Base-by-base conservation (phyloP, 192 early-diverging fungal species). In the Linnemannia elongata region DNA sequence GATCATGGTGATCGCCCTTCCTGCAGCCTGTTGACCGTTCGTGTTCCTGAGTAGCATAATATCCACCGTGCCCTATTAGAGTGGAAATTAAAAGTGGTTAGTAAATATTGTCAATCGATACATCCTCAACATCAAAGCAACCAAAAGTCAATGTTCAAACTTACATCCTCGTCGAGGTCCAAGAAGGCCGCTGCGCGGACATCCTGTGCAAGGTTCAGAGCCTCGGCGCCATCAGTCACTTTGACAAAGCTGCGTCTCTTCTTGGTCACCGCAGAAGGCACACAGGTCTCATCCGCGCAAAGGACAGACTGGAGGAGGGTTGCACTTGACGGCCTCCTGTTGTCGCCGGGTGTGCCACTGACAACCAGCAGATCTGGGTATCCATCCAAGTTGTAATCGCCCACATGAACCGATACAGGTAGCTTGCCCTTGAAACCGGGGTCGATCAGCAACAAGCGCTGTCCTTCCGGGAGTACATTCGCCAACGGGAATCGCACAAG, bases 111-210 rank as follows among this genome's bases (percentile, higher is more conserved):
- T 6, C 8, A n/a, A 27, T 27, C 0, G 0, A 60, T 60, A 55
- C 1, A 54, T 22, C 22, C 0, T 20, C 54, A 7, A 27, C 12
- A 20, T 39, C 4, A 35, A 74, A 66, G 47, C 35, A 10, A 54
- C 42, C 54, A 6, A 78, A 39, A 20, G 22, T 52, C 42, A 33
- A 3, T 66, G 60, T 3, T 4, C 2, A 89, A 27, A 41, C 92
- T 90, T 90, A 97, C 97, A 80, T 97, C 95, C 55, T 98, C 96
- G 89, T 96, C 96, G 74, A 98, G 90, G 82, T 99, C 98, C 79
- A 98, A 93, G 81, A 97, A 97, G 0, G 93, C 85, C n/a, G 96
- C 96, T 41, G 90, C 90, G 49, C 89, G 93, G 39, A 91, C 91
- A 69, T 89, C 82, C 44, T 83, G 69, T 1, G 94, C 85, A 17